Evolutionary conservation across 2,329 filamentous ascomycete genomes (phyloP).

Genomic region (Penicillium nordicum): DNA sequence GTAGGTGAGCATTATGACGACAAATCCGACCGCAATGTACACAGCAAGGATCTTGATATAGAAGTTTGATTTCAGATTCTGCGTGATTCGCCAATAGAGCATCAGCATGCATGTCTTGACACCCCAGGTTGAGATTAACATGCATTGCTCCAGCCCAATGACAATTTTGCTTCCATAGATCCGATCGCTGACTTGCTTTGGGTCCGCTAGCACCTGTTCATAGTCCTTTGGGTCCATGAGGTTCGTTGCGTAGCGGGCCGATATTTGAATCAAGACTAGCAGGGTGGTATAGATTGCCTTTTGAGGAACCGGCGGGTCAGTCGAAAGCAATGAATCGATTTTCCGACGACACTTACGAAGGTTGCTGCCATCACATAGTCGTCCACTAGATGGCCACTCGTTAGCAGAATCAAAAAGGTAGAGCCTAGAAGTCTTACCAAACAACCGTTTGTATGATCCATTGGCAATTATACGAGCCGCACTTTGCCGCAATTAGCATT

Average conservation of each 20-base stretch:
- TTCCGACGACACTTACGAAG: constrained; percentile 30
- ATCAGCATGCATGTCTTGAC: constrained; percentile 52
- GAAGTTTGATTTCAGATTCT: constrained; percentile 33
- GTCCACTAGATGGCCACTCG: constrained; percentile 24
- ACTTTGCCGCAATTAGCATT: constrained; percentile 14
- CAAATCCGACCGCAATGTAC: constrained; percentile 45
- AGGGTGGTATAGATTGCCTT: constrained; percentile 37
- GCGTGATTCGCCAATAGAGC: constrained; percentile 49
- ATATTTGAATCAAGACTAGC: constrained; percentile 38
- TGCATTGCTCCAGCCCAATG: constrained; percentile 49
- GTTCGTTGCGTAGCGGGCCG: constrained; percentile 37
- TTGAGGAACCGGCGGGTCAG: not conserved
- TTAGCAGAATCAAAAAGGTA: not conserved
- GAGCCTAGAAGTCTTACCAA: constrained; percentile 17
- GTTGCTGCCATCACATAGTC: constrained; percentile 39
- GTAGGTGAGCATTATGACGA: constrained; percentile 50
- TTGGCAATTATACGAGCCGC: constrained; percentile 27
- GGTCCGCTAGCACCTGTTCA: constrained; percentile 29
- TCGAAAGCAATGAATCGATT: not conserved
- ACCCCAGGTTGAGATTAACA: constrained; percentile 49
- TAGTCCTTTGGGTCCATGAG: constrained; percentile 38
- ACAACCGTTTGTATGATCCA: constrained; percentile 29
- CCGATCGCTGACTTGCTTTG: constrained; percentile 42
- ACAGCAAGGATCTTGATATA: constrained; percentile 41
- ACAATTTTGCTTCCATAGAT: constrained; percentile 50